These are phyloP conservation scores for Pleurotus djamor DNA, from an alignment of 768 basidiomycete genomes.

Conservation along the genomic window DNA sequence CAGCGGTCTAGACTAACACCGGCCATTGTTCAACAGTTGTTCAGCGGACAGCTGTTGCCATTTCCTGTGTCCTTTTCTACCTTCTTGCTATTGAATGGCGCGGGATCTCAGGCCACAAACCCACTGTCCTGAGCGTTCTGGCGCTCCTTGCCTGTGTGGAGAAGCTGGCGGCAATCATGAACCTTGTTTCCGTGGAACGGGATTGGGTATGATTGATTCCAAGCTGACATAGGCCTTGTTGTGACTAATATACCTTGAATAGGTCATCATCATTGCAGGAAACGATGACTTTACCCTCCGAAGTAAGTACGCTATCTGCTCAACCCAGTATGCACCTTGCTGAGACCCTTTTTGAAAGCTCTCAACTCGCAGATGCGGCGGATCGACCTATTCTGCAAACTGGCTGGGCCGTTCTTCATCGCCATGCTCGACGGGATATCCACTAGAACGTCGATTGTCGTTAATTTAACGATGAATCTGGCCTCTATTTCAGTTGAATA, in stretches of 20 bases:
- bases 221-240: neutral
- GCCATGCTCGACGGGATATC: slow-evolving; percentile 21
- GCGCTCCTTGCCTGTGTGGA: slow-evolving; percentile 21
- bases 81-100: slow-evolving; percentile 1
- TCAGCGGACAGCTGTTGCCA: slow-evolving; percentile 17
- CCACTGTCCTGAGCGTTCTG: neutral
- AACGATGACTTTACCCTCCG: neutral
- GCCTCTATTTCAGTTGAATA: slow-evolving; percentile 21
- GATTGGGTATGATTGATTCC: slow-evolving; percentile 19
- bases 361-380: slow-evolving; percentile 26
- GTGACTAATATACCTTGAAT: neutral
- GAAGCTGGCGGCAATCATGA: slow-evolving; percentile 22
- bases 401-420: slow-evolving; percentile 17
- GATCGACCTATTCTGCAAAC: slow-evolving; percentile 21
- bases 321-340: neutral
- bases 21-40: slow-evolving; percentile 8
- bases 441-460: slow-evolving; percentile 14
- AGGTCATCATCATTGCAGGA: slow-evolving; percentile 8
- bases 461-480: slow-evolving; percentile 15
- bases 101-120: neutral
- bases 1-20: neutral
- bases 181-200: slow-evolving; percentile 21
- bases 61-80: slow-evolving; percentile 19
- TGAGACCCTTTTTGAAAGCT: slow-evolving; percentile 1
- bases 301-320: neutral